Percentiles rank a stretch among this genome's conserved stretches.
phyloP scores from a whole-genome alignment of 2,329 filamentous ascomycete species.

The Elsinoe arachidis region DNA sequence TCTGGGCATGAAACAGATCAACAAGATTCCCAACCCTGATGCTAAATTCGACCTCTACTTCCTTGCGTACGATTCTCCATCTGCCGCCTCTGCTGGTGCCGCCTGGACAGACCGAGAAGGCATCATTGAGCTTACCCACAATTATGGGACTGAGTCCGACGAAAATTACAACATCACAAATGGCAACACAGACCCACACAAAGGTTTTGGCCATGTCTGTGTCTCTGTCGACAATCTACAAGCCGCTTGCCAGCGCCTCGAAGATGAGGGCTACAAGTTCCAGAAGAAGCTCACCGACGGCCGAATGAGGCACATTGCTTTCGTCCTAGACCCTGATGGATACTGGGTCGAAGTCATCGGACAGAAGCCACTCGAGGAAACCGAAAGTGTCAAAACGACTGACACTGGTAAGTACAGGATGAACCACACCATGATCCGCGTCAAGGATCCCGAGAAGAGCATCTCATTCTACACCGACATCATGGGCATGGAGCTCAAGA shows the following conservation, averaged over 20 bases:
- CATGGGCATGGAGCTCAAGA: constrained; percentile 77
- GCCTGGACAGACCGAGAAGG: constrained; percentile 66
- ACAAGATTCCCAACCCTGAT: constrained; percentile 73
- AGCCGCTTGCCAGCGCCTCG: constrained; percentile 79
- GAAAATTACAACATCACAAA: constrained; percentile 71
- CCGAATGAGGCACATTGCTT: constrained; percentile 79
- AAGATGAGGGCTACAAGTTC: constrained; percentile 84
- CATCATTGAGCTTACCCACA: constrained; percentile 79
- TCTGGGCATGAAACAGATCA: constrained; percentile 76
- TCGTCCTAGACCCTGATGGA: constrained; percentile 53
- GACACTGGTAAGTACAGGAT: constrained; percentile 66
- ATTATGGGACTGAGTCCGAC: constrained; percentile 84
- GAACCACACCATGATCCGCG: constrained; percentile 71
- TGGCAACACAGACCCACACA: constrained; percentile 82
- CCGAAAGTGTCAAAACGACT: constrained; percentile 62
- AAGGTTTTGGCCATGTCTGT: constrained; percentile 76
- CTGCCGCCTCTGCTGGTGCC: constrained; percentile 63
- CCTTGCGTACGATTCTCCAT: constrained; percentile 73
- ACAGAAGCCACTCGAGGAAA: constrained; percentile 61
- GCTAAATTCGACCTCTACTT: constrained; percentile 95
- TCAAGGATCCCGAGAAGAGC: constrained; percentile 55
- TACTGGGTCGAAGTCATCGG: constrained; percentile 69
- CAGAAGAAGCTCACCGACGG: constrained; percentile 92
- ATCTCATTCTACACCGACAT: constrained; percentile 57
- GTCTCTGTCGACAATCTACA: constrained; percentile 63